Evolutionary conservation across 2,329 filamentous ascomycete species (phyloP).

Genomic region (Harringtonia aguacate): DNA sequence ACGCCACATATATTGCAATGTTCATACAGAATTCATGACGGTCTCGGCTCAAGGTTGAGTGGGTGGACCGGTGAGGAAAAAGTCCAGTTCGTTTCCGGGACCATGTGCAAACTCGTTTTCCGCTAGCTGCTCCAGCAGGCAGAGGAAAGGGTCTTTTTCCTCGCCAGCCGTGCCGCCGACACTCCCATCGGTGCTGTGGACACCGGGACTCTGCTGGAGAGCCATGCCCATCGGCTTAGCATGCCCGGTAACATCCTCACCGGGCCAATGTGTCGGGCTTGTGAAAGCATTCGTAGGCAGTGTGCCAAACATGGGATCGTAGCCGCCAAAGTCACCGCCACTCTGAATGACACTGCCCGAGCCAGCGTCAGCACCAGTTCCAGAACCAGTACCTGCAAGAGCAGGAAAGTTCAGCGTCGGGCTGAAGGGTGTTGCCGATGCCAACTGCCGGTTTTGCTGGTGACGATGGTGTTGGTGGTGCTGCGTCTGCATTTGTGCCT

Average conservation of each 20-base stretch:
- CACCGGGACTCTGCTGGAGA: slow-evolving; percentile 31
- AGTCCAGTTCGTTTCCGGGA: slow-evolving; percentile 65
- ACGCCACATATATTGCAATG: neutral
- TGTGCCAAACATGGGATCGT: slow-evolving; percentile 50
- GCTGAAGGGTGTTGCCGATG: slow-evolving; percentile 11
- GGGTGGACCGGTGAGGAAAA: slow-evolving; percentile 45
- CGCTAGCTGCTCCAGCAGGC: slow-evolving; percentile 68
- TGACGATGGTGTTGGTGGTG: neutral
- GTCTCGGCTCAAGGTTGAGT: no score
- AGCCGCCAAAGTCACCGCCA: slow-evolving; percentile 22
- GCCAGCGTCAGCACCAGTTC: no score
- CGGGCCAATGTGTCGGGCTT: slow-evolving; percentile 41
- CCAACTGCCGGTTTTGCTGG: neutral
- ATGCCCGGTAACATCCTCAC: slow-evolving; percentile 20
- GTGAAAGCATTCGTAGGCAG: slow-evolving; percentile 41
- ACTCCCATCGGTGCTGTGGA: slow-evolving; percentile 38
- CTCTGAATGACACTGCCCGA: no score
- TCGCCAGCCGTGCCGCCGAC: slow-evolving; percentile 36
- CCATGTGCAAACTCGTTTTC: slow-evolving; percentile 66
- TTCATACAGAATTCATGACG: neutral
- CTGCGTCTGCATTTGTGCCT: no score
- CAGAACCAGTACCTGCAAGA: neutral
- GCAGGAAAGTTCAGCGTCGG: slow-evolving; percentile 16
- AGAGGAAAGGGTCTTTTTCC: slow-evolving; percentile 75
- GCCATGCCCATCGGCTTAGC: slow-evolving; percentile 6